Conservation (phyloP, 768 basidiomycete species). For the Dictyophora rubrovolvata region DNA sequence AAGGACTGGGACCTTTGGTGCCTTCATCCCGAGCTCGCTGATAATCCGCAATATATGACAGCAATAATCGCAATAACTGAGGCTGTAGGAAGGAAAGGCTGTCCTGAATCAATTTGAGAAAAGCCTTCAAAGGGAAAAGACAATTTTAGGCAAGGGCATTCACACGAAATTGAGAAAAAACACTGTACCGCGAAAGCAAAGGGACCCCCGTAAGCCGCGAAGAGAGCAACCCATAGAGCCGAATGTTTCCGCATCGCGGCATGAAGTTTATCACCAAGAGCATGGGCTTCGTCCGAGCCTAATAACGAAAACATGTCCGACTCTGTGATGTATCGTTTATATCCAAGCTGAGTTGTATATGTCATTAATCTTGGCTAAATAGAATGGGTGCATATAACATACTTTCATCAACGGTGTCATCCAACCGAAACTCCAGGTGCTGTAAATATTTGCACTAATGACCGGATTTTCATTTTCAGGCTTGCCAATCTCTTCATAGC, state of each 20-base stretch:
- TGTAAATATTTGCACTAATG: conserved; percentile 71
- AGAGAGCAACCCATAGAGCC: conserved; percentile 63
- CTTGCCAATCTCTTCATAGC: conserved; percentile 17
- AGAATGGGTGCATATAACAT: neutral
- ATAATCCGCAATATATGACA: conserved; percentile 76
- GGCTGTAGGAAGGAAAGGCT: conserved; percentile 77
- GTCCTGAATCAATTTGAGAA: conserved; percentile 74
- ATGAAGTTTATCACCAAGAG: conserved; percentile 54
- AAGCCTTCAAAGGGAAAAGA: conserved; percentile 8
- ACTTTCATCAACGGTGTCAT: conserved; percentile 64
- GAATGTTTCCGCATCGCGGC: conserved; percentile 58
- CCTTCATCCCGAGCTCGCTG: conserved; percentile 37
- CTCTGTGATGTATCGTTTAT: conserved; percentile 61
- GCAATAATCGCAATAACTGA: conserved; percentile 67
- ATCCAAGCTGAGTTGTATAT: conserved; percentile 35
- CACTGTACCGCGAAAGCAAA: conserved; percentile 42
- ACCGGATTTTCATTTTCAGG: conserved; percentile 51
- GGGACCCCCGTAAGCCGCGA: conserved; percentile 67
- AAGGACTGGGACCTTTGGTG: conserved; percentile 23
- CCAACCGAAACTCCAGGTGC: conserved; percentile 79
- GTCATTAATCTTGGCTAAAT: neutral
- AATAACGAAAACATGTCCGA: conserved; percentile 74
- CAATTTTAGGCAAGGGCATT: neutral
- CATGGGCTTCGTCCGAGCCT: conserved; percentile 56
- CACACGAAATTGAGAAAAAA: neutral